Evolutionary conservation across 805 yeast genomes (phyloP), one percentile per base, ranked within the genome.

Genomic region (Schwanniomyces polymorphus): DNA sequence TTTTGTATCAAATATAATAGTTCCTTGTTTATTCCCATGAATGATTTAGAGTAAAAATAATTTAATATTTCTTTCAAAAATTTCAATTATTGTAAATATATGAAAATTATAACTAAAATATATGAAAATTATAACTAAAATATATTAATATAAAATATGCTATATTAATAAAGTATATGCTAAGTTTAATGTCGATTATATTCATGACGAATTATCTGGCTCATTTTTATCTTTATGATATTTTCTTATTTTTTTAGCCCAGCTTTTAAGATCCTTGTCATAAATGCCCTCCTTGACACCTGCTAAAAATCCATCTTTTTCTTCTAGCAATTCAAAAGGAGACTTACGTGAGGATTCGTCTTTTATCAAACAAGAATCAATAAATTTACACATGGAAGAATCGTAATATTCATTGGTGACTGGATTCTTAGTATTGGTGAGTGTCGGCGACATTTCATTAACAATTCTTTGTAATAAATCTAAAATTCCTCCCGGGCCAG

Each of bases 381-480:
- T 85, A 61, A 91, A 89, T 42, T 75, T 75, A 52, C 88, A 79
- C 53, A 91, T 70, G 29, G 64, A 73, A 2, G 63, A 53, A 38
- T 81, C 79, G 57, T 72, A 84, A 3, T 48, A 49, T 27, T 45
- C 29, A 3, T 50, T 48, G 10, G 68, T 68, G 6, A 47, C 41
- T 2, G 53, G 58, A 56, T 76, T 66, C 55, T 60, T 54, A 50
- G 74, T 56, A 27, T 63, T 54, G 1, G 60, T 49, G 41, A 91
- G 74, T 0, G 78, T 72, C 9, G 99, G 99, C 0, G 97, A 91
- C 2, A 84, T 84, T 63, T 94, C 99, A 59, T 91, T 89, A 21
- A 94, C 99, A 38, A 94, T 91, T 57, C 97, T 73, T 69, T 94
- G 98, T 46, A 94, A 67, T 16, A 94, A 74, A 60, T 94, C 99